Percentiles rank a stretch among this genome's conserved stretches.
These are phyloP conservation scores for Firmiana major DNA, from an alignment of 345 rosid species.

Conservation along the genomic window DNA sequence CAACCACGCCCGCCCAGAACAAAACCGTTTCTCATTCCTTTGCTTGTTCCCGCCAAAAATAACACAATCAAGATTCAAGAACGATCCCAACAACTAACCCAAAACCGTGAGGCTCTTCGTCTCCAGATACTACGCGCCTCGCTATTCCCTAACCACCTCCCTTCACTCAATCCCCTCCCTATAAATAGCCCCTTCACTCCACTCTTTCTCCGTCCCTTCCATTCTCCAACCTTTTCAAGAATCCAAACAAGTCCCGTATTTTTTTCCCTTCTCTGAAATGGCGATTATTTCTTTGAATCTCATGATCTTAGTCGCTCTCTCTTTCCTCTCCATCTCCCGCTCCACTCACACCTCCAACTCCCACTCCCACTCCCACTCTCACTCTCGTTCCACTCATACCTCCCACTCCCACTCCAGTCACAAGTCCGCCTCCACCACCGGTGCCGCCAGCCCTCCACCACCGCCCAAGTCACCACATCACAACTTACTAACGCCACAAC, in stretches of 20 bases:
- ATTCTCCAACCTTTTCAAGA: neutral
- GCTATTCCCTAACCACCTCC: neutral
- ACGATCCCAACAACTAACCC: neutral
- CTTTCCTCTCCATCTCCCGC: conserved; percentile 14
- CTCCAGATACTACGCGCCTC: conserved; percentile 20
- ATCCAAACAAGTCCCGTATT: neutral
- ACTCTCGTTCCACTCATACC: conserved; percentile 4
- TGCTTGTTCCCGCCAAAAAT: conserved; percentile 22
- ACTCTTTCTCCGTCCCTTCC: neutral
- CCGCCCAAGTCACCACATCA: conserved; percentile 2
- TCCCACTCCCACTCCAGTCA: conserved; percentile 5
- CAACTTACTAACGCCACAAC: neutral
- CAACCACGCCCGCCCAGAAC: neutral
- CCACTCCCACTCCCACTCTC: too few relatives aligned
- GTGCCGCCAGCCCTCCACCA: neutral
- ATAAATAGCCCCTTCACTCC: neutral
- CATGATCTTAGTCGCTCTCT: conserved; percentile 5
- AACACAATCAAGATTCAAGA: conserved; percentile 12
- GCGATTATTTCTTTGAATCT: conserved; percentile 10
- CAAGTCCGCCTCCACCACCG: neutral
- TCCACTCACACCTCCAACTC: neutral
- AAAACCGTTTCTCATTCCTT: neutral
- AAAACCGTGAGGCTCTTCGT: neutral
- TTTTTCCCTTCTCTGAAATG: conserved; percentile 17
- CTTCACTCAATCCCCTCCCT: neutral